Base-by-base conservation (phyloP, 371 early-diverging fungal genomes). In the Synchytrium microbalum region DNA sequence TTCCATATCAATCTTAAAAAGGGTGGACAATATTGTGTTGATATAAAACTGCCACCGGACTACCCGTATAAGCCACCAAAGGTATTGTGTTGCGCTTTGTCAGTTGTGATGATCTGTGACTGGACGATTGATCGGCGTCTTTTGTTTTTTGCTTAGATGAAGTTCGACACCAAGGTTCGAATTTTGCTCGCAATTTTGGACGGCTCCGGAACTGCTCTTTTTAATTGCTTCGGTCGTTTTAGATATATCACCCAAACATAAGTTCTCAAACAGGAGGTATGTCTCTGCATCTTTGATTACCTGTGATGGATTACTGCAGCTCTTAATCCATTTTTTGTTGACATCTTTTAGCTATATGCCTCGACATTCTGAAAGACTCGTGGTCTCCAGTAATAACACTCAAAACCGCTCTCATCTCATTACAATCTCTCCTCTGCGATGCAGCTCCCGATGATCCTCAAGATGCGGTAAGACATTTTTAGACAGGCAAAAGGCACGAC, bases 321-420 rank as follows among this genome's bases (percentile, higher is more conserved):
- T 38, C 46, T n/a, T n/a, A 38, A 5, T 5, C 46, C 46, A 38
- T 19, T 38, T 38, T 38, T 5, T 19, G 46, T n/a, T n/a, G n/a
- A n/a, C n/a, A n/a, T n/a, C n/a, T n/a, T n/a, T 10, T 38, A 64
- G 77, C 74, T n/a, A 78, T 78, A 33, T 75, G 78, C 56, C 65
- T 79, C 60, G 79, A 79, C 60, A 79, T 79, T 56, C 65, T 79
- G 23, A 79, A 79, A 61, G 76, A 79, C 58, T 67, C 67, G 57
- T 79, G 79, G 79, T 73, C 69, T 38, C 79, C 79, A 10, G 79
- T 79, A 16, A 60, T 76, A 16, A 79, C 79, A 3, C 54, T 79
- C 56, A 79, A 79, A 53, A 75, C 79, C 27, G 73, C 73, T 32
- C 66, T 79, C 33, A 72, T 79, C 23, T 79, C 80, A 2, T 62